A percentile compares a stretch with the other conserved stretches of the same genome.
Conservation (phyloP, 192 early-diverging fungal genomes). For the Umbelopsis vinacea region DNA sequence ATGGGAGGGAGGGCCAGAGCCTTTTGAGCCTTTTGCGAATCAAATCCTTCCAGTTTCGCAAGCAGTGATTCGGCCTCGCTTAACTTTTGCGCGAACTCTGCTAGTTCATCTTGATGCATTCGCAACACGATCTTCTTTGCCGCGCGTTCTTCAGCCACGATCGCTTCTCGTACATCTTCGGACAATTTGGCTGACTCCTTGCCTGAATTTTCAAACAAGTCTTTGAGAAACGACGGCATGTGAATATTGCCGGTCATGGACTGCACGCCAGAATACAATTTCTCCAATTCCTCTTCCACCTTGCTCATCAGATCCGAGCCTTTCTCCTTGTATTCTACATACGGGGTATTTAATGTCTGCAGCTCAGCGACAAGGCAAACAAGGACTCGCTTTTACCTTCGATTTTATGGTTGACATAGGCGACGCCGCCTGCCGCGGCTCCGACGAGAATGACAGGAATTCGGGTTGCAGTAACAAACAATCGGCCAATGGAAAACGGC, state of each 20-base stretch:
- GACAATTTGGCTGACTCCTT: background rate
- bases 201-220: background rate
- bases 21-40: background rate
- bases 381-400: constrained; percentile 34
- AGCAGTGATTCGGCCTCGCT: background rate
- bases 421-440: constrained; percentile 57
- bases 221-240: constrained; percentile 2
- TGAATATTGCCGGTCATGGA: background rate
- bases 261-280: background rate
- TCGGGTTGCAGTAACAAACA: constrained; percentile 52
- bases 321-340: background rate
- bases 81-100: constrained; percentile 7
- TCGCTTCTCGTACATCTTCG: background rate
- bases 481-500: constrained; percentile 20
- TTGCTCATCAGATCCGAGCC: background rate
- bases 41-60: background rate
- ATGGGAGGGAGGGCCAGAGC: background rate
- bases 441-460: constrained; percentile 63
- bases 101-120: constrained; percentile 15
- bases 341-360: background rate
- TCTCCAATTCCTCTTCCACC: constrained; percentile 5
- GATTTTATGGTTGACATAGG: constrained; percentile 66
- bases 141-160: background rate
- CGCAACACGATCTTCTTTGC: constrained; percentile 5
- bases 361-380: background rate